Base-by-base conservation (phyloP, 495 filamentous ascomycete species). In the Talaromyces wortmannii region DNA sequence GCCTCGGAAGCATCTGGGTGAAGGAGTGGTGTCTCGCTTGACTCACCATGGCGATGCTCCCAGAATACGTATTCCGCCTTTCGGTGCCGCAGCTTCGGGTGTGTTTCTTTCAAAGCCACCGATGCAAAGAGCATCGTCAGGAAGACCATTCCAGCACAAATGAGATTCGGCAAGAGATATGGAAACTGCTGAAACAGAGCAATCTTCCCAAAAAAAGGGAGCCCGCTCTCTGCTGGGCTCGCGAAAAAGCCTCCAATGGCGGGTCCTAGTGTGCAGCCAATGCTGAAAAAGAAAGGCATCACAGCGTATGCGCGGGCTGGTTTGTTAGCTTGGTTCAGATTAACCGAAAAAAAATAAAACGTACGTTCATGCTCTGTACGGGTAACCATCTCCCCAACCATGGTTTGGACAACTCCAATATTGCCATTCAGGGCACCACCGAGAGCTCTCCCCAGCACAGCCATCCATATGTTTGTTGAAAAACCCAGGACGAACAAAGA, bases 261-360 rank as follows among this genome's bases (percentile, higher is more conserved):
- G 57, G 89, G 89, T 6, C 89, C 89, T 55, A 92, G 80, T 53
- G 91, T 92, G 16, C 87, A 91, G 36, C 89, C 89, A 55, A 94
- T 84, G 29, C 81, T 85, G 88, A 89, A 94, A 31, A 92, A 85
- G 65, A 92, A 92, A 7, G 89, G 89, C 89, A 92, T 86, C 31
- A 94, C 79, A 7, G 89, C 84, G 67, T 87, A 92, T 23, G 88
- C 89, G 59, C 81, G 78, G 53, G 88, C 87, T 90, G 57, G 54
- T 53, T 6, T 40, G 36, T 13, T 40, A 8, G 8, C 36, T 10
- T 40, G 2, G 36, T 40, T 40, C 2, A 40, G 43, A 10, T 46
- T 18, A 32, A 15, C 0, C 10, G 45, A 47, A n/a, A 4, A 4
- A 4, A 11, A n/a, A n/a, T n/a, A n/a, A 18, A 52, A 77, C 86